Conservation (phyloP, 371 early-diverging fungal species). For the Nematocida sp. region DNA sequence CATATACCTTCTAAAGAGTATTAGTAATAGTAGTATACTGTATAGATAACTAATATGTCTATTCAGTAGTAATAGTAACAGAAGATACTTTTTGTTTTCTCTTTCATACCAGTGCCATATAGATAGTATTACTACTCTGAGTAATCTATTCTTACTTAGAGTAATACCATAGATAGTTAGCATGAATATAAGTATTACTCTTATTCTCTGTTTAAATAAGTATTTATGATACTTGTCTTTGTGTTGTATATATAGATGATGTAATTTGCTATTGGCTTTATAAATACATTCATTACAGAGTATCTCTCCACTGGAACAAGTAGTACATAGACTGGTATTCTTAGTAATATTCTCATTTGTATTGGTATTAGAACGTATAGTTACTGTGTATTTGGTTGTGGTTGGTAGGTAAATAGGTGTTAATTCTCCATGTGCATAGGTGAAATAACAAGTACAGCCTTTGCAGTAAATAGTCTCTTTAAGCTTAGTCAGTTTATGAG, state of each 20-base stretch:
- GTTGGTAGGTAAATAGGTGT: neutral
- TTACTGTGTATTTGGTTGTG: neutral
- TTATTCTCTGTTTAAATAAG: no score
- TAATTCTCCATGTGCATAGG: neutral
- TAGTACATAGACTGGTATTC: neutral
- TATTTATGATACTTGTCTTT: no score
- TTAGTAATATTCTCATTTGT: neutral
- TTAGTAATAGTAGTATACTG: neutral
- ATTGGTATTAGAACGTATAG: neutral
- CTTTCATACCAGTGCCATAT: no score
- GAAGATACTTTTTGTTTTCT: no score
- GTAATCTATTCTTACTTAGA: no score
- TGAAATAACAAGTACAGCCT: conserved; percentile 34
- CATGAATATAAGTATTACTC: no score
- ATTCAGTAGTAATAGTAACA: neutral
- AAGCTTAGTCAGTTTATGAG: neutral
- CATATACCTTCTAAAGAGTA: neutral
- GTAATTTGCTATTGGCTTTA: no score
- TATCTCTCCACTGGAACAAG: neutral
- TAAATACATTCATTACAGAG: no score
- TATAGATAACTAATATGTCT: neutral
- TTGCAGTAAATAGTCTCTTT: conserved; percentile 28
- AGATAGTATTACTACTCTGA: no score
- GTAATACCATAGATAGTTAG: no score
- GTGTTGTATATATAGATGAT: no score